Base-by-base conservation (phyloP, 1,284 basidiomycete species). In the Malassezia restricta region DNA sequence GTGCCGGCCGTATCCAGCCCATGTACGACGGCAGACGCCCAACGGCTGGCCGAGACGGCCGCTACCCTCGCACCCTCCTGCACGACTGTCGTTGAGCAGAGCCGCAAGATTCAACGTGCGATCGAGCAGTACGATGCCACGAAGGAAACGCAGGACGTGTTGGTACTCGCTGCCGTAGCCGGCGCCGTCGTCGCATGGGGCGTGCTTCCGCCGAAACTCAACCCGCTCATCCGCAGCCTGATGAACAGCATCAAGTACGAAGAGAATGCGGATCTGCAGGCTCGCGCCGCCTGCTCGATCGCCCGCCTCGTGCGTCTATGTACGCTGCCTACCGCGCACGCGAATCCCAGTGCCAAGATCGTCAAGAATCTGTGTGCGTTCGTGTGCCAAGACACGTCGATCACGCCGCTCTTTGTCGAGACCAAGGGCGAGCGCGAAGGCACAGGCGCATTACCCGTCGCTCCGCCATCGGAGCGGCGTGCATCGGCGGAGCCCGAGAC, bases 361-460 rank as follows among this genome's bases (percentile, higher is more conserved):
- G 82, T 98, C 64, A 90, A 90, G 77, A 99, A 99, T 71, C 80
- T 98, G 5, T 92, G 89, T 76, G 91, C 89, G 0, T 98, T 98
- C 76, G 78, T 98, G 5, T 98, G 92, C 74, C 70, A 73, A 50
- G 94, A 99, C 72, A 79, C 81, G 11, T 82, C 85, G 28, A 81
- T 85, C 51, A 95, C 91, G 0, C 90, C 92, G 1, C 84, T 92
- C 2, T 98, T 96, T 73, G 78, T 82, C 5, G 79, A 79, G 68
- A 76, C 77, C 6, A 81, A 81, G 50, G 78, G 80, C 47, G 75
- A 78, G 8, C 74, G 76, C 17, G 80, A 84, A 28, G 90, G 86
- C 1, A 86, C 98, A 35, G 76, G 90, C 28, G 86, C 86, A 2
- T 82, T 89, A 64, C 14, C 39, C 29, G 44, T 20, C 35, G 48